Conservation (phyloP, 257 asterid genomes). For the Hygrophila difformis region DNA sequence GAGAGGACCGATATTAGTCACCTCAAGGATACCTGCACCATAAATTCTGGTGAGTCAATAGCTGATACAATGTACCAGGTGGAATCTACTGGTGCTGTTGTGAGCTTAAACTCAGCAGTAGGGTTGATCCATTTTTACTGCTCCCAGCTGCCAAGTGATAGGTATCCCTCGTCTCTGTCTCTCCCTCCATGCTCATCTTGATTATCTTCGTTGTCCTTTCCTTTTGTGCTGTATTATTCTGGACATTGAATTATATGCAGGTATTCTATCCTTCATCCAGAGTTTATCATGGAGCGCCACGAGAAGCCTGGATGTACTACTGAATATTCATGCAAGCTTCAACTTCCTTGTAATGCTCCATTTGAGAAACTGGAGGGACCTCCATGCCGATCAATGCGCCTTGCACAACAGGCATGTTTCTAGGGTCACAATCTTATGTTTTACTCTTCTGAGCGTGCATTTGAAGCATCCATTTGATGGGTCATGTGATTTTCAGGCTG, state of each 20-base stretch:
- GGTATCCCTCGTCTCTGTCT: conserved; percentile 34
- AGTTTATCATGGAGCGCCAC: conserved; percentile 83
- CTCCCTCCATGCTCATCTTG: conserved; percentile 4
- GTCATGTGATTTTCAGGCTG: conserved; percentile 53
- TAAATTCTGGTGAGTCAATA: conserved; percentile 45
- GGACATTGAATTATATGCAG: conserved; percentile 30
- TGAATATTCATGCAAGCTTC: conserved; percentile 95
- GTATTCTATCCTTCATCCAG: conserved; percentile 95
- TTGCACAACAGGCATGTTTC: conserved; percentile 87
- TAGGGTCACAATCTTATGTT: conserved; percentile 10
- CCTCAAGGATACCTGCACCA: conserved; percentile 52
- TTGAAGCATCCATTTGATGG: conserved; percentile 14
- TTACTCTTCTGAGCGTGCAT: conserved; percentile 6
- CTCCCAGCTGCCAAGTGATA: conserved; percentile 97
- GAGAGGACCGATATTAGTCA: conserved; percentile 99
- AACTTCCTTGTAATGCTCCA: conserved; percentile 98
- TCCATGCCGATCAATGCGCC: conserved; percentile 85
- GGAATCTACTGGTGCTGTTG: conserved; percentile 97
- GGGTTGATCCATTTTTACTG: conserved; percentile 97
- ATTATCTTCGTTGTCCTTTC: conserved; percentile 6
- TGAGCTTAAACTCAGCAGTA: conserved; percentile 98
- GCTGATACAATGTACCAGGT: conserved; percentile 74
- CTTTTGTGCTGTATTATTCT: conserved; percentile 11
- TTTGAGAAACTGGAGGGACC: conserved; percentile 95
- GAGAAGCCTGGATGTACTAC: conserved; percentile 65